Evolutionary conservation across 148 eudicot species (phyloP).

Genomic region (Chenopodium formosanum): DNA sequence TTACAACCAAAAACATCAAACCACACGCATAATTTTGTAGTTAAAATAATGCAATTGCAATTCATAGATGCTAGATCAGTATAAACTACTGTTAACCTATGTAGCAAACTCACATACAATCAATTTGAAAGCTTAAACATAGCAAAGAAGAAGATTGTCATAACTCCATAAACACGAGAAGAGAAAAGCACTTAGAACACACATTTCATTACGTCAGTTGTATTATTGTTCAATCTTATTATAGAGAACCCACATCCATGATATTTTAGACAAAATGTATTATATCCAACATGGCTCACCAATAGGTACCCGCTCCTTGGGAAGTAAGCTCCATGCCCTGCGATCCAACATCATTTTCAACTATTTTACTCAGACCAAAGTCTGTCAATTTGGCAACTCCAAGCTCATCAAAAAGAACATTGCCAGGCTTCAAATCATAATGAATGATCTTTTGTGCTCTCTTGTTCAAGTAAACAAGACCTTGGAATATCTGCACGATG

Average conservation of each 20-base stretch:
- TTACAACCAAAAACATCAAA: too few relatives aligned
- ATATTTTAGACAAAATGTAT: not conserved
- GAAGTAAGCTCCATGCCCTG: constrained; percentile 99
- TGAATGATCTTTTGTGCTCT: constrained; percentile 88
- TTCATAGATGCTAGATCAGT: not conserved
- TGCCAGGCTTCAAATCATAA: constrained; percentile 97
- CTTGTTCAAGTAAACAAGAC: constrained; percentile 89
- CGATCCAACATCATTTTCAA: constrained; percentile 91
- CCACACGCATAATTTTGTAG: too few relatives aligned
- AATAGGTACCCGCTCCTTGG: constrained; percentile 99
- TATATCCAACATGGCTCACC: constrained; percentile 50
- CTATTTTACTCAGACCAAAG: constrained; percentile 98
- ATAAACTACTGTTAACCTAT: not conserved
- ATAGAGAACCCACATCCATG: not conserved
- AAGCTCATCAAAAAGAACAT: constrained; percentile 90
- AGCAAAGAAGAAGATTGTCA: not conserved
- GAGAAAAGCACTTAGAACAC: not conserved
- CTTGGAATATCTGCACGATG: constrained; percentile 93
- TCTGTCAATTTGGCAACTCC: constrained; percentile 95
- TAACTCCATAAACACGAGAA: not conserved
- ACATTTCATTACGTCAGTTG: not conserved
- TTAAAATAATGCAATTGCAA: not conserved
- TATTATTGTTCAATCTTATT: not conserved
- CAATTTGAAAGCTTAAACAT: not conserved
- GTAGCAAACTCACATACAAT: not conserved